Percentiles rank a stretch among this genome's conserved stretches.
phyloP scores from a whole-genome alignment of 208 protist genomes.

The Leptomonas seymouri region DNA sequence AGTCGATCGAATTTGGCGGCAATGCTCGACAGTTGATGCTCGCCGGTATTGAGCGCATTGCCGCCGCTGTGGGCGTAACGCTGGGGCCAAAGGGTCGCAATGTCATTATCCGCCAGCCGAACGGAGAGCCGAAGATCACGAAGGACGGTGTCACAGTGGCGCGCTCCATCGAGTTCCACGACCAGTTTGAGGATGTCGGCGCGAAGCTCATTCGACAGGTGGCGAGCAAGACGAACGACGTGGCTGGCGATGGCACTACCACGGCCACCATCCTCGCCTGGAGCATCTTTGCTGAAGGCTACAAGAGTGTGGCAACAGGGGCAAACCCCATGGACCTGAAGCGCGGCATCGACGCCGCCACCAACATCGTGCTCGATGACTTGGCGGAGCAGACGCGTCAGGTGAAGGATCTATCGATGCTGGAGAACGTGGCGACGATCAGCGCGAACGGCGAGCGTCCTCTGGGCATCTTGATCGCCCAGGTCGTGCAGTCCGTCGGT shows the following conservation, averaged over 20 bases:
- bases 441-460: conserved; percentile 99
- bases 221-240: conserved; percentile 98
- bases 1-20: conserved; percentile 96
- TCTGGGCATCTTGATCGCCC: conserved; percentile 98
- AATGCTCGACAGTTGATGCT: conserved; percentile 96
- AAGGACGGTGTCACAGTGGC: conserved; percentile 99
- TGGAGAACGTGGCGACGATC: conserved; percentile 99
- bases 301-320: conserved; percentile 98
- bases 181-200: conserved; percentile 98
- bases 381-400: conserved; percentile 94
- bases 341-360: conserved; percentile 98
- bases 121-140: conserved; percentile 99
- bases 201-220: conserved; percentile 97
- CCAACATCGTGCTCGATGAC: conserved; percentile 86
- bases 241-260: conserved; percentile 99
- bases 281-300: conserved; percentile 98
- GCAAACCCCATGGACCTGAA: conserved; percentile 99
- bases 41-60: conserved; percentile 96
- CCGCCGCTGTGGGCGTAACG: conserved; percentile 97
- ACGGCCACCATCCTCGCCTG: conserved; percentile 99
- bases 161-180: conserved; percentile 98
- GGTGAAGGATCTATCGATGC: conserved; percentile 94
- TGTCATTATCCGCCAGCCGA: conserved; percentile 98
- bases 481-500: conserved; percentile 98
- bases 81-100: conserved; percentile 99